phyloP scores from a whole-genome alignment of 208 protist genomes.

The Acanthamoeba culbertsoni region DNA sequence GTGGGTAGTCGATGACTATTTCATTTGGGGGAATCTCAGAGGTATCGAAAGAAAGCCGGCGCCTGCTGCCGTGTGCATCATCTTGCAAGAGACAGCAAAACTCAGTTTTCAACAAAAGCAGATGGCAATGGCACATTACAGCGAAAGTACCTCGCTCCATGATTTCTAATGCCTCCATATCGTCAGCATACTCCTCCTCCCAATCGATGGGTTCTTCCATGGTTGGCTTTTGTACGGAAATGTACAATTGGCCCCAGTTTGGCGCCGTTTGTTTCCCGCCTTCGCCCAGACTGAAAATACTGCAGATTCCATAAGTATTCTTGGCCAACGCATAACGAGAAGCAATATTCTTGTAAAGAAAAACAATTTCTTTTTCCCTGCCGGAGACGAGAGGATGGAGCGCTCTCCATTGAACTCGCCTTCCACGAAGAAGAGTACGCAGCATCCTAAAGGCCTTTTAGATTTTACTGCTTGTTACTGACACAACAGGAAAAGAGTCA shows the following conservation, averaged over 20 bases:
- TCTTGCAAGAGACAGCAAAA: not conserved
- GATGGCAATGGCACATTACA: not conserved
- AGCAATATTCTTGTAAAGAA: no score
- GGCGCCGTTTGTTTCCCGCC: not conserved
- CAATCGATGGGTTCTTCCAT: not conserved
- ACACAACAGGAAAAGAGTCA: no score
- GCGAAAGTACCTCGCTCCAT: not conserved
- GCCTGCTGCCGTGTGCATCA: not conserved
- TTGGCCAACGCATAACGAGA: no score
- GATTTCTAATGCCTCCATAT: not conserved
- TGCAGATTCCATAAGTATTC: no score
- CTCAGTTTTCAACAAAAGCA: not conserved
- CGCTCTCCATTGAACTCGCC: no score
- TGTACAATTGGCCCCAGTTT: no score
- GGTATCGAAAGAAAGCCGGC: not conserved
- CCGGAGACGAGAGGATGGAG: no score
- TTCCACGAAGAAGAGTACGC: no score
- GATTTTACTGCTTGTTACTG: no score
- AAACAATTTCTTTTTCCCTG: no score
- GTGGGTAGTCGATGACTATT: not conserved
- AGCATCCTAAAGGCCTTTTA: no score
- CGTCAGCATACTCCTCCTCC: not conserved
- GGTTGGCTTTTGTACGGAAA: not conserved
- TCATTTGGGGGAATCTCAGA: not conserved
- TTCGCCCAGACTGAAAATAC: no score